These are phyloP conservation scores for Paspalum notatum DNA, from an alignment of 176 grass and related monocot species.

Conservation along the genomic window DNA sequence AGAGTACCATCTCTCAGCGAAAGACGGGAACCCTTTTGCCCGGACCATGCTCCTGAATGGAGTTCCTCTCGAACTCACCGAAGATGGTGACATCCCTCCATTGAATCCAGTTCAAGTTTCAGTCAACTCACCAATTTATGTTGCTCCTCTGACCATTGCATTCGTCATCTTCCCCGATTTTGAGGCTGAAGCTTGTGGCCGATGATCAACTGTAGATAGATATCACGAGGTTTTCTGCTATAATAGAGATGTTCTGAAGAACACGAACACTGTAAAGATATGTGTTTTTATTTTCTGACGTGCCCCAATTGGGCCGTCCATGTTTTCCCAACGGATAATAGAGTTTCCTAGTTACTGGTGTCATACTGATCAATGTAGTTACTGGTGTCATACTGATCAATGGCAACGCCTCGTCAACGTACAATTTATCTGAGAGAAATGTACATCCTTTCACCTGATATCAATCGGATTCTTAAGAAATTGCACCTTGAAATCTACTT, in stretches of 20 bases:
- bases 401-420: not conserved
- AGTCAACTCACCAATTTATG: slow-evolving; percentile 58
- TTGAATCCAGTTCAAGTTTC: slow-evolving; percentile 57
- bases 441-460: not conserved
- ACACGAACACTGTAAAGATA: slow-evolving; percentile 7
- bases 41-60: slow-evolving; percentile 85
- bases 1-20: slow-evolving; percentile 73
- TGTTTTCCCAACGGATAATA: slow-evolving; percentile 13
- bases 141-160: slow-evolving; percentile 69
- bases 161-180: slow-evolving; percentile 87
- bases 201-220: slow-evolving; percentile 36
- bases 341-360: slow-evolving; percentile 1
- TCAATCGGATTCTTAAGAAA: not conserved
- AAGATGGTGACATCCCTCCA: slow-evolving; percentile 66
- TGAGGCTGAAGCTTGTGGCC: slow-evolving; percentile 71
- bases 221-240: slow-evolving; percentile 17
- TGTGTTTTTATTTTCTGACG: not conserved
- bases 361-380: not conserved
- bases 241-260: slow-evolving; percentile 11
- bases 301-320: slow-evolving; percentile 47
- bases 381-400: not conserved
- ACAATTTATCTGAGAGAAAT: not conserved
- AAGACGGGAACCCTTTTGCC: slow-evolving; percentile 58
- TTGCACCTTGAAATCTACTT: not conserved
- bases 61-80: slow-evolving; percentile 66